Evolutionary conservation across 805 yeast species (phyloP).

Genomic region (Tetrapisispora taiwanensis): DNA sequence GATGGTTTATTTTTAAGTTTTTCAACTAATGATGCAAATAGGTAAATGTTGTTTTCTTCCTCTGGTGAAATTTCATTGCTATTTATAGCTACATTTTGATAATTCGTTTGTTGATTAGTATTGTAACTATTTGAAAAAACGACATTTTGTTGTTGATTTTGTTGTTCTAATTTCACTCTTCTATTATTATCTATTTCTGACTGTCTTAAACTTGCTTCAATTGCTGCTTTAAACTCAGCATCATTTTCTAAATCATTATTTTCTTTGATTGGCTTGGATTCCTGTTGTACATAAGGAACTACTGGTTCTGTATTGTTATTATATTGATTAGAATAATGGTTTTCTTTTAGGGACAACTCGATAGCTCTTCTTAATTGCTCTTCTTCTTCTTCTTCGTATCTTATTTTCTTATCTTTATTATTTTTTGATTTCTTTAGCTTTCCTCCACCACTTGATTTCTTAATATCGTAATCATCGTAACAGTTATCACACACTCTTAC

Average conservation of each 20-base stretch:
- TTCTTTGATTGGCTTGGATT: background rate
- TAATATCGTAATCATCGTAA: slow-evolving; percentile 45
- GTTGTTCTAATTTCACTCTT: slow-evolving; percentile 15
- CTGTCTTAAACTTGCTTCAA: slow-evolving; percentile 80
- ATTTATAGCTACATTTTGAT: background rate
- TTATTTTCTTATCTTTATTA: slow-evolving; percentile 20
- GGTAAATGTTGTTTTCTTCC: slow-evolving; percentile 61
- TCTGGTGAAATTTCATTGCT: slow-evolving; percentile 33
- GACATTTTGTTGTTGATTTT: slow-evolving; percentile 5
- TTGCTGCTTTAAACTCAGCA: slow-evolving; percentile 86
- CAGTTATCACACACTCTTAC: slow-evolving; percentile 94
- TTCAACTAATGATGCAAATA: slow-evolving; percentile 60
- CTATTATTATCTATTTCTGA: slow-evolving; percentile 35
- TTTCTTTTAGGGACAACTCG: slow-evolving; percentile 62
- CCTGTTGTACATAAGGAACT: slow-evolving; percentile 16
- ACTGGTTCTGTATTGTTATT: slow-evolving; percentile 15
- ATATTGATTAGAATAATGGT: slow-evolving; percentile 6
- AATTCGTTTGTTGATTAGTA: slow-evolving; percentile 15
- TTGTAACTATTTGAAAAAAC: slow-evolving; percentile 3
- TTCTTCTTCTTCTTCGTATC: slow-evolving; percentile 39
- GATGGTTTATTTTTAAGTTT: slow-evolving; percentile 39
- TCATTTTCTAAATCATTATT: slow-evolving; percentile 45
- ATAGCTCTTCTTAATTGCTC: slow-evolving; percentile 73
- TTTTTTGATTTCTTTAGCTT: slow-evolving; percentile 9
- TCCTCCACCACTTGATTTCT: slow-evolving; percentile 18